Evolutionary conservation across 2,329 filamentous ascomycete species (phyloP).

Genomic region (Madurella fahalii): DNA sequence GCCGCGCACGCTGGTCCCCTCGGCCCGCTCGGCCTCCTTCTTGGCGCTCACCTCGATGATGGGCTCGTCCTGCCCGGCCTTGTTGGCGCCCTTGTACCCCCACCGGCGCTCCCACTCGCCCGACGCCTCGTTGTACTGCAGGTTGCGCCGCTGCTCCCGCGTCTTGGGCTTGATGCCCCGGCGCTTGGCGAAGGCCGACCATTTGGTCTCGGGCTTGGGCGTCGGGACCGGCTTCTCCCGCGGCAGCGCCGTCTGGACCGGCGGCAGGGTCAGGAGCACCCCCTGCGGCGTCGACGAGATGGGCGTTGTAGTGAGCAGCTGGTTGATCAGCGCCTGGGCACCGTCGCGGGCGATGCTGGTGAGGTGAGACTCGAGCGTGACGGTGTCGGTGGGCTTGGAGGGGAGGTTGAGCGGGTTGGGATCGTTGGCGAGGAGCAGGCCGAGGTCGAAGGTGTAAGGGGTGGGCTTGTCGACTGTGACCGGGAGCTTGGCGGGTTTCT

Average conservation of each 20-base stretch:
- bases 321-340: conserved; percentile 88
- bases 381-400: conserved; percentile 40
- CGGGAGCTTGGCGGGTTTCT: conserved; percentile 48
- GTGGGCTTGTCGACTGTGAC: conserved; percentile 75
- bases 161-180: conserved; percentile 93
- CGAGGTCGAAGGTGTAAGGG: conserved; percentile 91
- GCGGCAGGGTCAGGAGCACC: conserved; percentile 75
- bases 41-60: conserved; percentile 86
- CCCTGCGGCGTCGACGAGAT: conserved; percentile 65
- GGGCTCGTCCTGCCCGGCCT: conserved; percentile 79
- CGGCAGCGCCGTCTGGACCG: conserved; percentile 66
- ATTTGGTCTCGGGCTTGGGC: conserved; percentile 81
- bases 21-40: conserved; percentile 59
- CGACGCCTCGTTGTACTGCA: conserved; percentile 77
- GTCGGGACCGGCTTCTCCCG: conserved; percentile 88
- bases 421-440: conserved; percentile 80
- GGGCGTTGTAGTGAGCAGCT: conserved; percentile 83
- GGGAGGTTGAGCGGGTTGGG: conserved; percentile 70
- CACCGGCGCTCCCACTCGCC: conserved; percentile 92
- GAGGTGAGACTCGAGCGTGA: conserved; percentile 62
- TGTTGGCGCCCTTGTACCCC: conserved; percentile 90
- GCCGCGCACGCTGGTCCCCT: conserved; percentile 57
- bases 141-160: conserved; percentile 67
- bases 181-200: conserved; percentile 94
- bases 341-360: conserved; percentile 76